A percentile compares a stretch with the other conserved stretches of the same genome.
phyloP scores from a whole-genome alignment of 768 basidiomycete genomes.

The Brasilioporus rufonigricans region DNA sequence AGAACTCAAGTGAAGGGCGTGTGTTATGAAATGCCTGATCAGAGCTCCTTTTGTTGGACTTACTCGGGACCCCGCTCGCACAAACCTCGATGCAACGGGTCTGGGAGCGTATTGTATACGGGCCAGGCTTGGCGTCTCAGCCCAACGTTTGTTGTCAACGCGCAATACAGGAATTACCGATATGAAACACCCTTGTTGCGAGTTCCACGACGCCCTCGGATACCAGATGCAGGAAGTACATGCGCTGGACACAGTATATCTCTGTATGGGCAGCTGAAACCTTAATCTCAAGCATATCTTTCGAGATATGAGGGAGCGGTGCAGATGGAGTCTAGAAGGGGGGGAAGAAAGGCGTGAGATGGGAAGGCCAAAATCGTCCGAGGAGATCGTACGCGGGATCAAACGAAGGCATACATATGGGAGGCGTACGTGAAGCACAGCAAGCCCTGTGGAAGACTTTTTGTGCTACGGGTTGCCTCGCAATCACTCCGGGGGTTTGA shows the following conservation, averaged over 20 bases:
- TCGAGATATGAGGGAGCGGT: constrained; percentile 9
- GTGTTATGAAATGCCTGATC: neutral
- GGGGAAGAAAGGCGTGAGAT: constrained; percentile 1
- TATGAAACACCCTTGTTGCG: neutral
- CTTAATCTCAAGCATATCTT: constrained; percentile 18
- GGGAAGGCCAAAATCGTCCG: constrained; percentile 11
- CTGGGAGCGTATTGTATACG: neutral
- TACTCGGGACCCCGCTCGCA: neutral
- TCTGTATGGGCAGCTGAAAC: constrained; percentile 7
- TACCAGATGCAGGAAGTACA: constrained; percentile 12
- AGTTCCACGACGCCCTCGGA: neutral
- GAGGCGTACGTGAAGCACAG: constrained; percentile 19
- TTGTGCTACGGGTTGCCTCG: constrained; percentile 1
- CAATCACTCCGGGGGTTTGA: neutral
- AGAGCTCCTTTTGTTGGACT: neutral
- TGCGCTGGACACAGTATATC: constrained; percentile 8
- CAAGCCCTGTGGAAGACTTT: neutral
- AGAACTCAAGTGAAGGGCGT: neutral
- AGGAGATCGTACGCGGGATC: constrained; percentile 20
- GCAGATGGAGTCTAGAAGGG: neutral
- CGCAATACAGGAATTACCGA: neutral
- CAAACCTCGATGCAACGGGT: constrained; percentile 9
- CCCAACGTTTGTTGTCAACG: neutral
- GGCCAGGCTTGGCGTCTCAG: constrained; percentile 6
- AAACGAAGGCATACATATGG: neutral